phyloP scores from a whole-genome alignment of 2,329 filamentous ascomycete species.

The Phyllosticta capitalensis region DNA sequence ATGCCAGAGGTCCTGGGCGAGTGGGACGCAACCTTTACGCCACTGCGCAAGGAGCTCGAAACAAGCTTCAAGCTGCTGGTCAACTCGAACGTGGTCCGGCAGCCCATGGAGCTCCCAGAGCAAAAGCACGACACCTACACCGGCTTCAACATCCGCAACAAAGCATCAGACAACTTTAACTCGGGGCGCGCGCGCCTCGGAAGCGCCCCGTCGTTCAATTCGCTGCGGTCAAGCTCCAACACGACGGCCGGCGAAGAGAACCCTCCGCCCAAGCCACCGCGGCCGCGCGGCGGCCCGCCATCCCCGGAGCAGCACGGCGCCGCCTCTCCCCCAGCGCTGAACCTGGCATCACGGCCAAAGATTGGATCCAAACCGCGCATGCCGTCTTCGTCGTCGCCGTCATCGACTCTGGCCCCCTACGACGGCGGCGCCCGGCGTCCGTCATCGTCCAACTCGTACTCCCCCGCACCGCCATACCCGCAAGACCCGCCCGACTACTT shows the following conservation, averaged over 20 bases:
- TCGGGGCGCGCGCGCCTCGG: slow-evolving; percentile 17
- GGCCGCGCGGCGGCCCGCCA: slow-evolving; percentile 1
- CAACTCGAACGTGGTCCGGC: slow-evolving; percentile 56
- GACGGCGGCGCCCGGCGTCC: slow-evolving; percentile 22
- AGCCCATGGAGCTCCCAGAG: slow-evolving; percentile 43
- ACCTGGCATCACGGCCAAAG: slow-evolving; percentile 22
- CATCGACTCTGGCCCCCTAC: slow-evolving; percentile 1
- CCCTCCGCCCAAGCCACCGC: slow-evolving; percentile 7
- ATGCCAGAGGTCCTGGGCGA: slow-evolving; percentile 60
- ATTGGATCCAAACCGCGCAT: slow-evolving; percentile 14
- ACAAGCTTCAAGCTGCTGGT: slow-evolving; percentile 50
- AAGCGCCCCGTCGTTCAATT: slow-evolving; percentile 21
- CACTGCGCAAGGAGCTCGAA: slow-evolving; percentile 58
- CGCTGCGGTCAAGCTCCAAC: slow-evolving; percentile 9
- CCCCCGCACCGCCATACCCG: slow-evolving; percentile 27
- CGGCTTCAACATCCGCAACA: slow-evolving; percentile 38
- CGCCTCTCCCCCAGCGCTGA: slow-evolving; percentile 3
- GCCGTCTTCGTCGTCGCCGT: neutral
- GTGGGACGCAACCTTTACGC: slow-evolving; percentile 56
- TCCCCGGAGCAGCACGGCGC: slow-evolving; percentile 1
- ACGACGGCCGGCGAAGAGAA: neutral
- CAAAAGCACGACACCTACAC: slow-evolving; percentile 36
- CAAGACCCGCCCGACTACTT: slow-evolving; percentile 3
- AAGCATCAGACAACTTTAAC: slow-evolving; percentile 20
- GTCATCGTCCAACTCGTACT: slow-evolving; percentile 30